These are phyloP conservation scores for Elongisporangium undulatum DNA, from an alignment of 352 stramenopile genomes.

Conservation along the genomic window DNA sequence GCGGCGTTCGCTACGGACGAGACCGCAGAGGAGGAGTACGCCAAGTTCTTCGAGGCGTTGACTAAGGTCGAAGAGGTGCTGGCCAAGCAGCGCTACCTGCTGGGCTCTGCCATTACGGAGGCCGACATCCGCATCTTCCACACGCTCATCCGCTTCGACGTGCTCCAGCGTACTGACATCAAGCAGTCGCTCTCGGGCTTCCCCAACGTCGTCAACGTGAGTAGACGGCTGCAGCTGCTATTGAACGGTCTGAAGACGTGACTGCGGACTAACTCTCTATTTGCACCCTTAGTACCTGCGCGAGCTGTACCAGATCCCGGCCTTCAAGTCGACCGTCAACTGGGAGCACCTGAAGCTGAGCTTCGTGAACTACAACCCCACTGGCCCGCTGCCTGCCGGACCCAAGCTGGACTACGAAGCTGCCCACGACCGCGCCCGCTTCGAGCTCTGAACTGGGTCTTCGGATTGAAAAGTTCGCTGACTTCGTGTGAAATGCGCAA, in stretches of 20 bases:
- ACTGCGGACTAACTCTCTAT: neutral
- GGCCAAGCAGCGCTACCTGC: slow-evolving; percentile 15
- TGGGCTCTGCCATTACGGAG: slow-evolving; percentile 26
- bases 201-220: slow-evolving; percentile 37
- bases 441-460: too few species aligned
- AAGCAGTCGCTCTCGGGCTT: slow-evolving; percentile 45
- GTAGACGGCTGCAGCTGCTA: neutral
- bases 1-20: slow-evolving; percentile 47
- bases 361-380: slow-evolving; percentile 68
- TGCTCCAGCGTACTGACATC: slow-evolving; percentile 17
- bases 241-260: too few species aligned
- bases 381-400: slow-evolving; percentile 54
- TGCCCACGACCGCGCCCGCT: slow-evolving; percentile 20
- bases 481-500: too few species aligned
- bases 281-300: slow-evolving; percentile 19
- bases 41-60: slow-evolving; percentile 19
- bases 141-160: slow-evolving; percentile 28
- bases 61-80: slow-evolving; percentile 26
- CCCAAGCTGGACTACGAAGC: slow-evolving; percentile 22
- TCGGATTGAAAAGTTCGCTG: too few species aligned
- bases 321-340: slow-evolving; percentile 56
- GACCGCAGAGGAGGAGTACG: slow-evolving; percentile 30
- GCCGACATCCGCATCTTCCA: slow-evolving; percentile 38
- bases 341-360: slow-evolving; percentile 89
- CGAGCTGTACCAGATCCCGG: slow-evolving; percentile 80